Base-by-base conservation (phyloP, 2,329 filamentous ascomycete genomes). In the Xylariaceae sp. region DNA sequence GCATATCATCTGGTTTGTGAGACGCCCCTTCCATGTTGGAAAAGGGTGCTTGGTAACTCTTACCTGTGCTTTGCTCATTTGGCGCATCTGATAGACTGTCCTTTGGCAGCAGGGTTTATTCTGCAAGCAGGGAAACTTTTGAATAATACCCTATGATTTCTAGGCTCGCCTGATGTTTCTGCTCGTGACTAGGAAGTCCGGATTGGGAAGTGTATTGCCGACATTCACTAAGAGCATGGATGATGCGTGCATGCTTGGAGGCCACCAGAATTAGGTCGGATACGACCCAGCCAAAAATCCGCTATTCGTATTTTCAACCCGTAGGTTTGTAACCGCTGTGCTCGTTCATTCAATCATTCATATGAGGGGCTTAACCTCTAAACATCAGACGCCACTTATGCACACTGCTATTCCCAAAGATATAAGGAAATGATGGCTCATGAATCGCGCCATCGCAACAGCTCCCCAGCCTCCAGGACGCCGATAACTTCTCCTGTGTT, bases 401-500 rank as follows among this genome's bases (percentile, higher is more conserved):
- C 40, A 39, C 26, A 37, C 2, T 17, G 14, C 39, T 12, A 31
- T 16, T 12, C 3, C 11, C 17, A n/a, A n/a, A n/a, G n/a, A n/a
- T n/a, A n/a, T n/a, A n/a, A n/a, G n/a, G n/a, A n/a, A n/a, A n/a
- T n/a, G n/a, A n/a, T n/a, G n/a, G n/a, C n/a, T n/a, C n/a, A n/a
- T n/a, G n/a, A n/a, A n/a, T 61, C 59, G 6, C 29, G 45, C 60
- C 60, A 62, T 34, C 29, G 50, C 24, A 77, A 56, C 5, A 79
- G 64, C 48, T 71, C 70, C 39, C 73, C 78, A 8, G 80, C 78
- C 67, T 85, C 82, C 39, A 84, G 58, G 33, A 84, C 76, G 6
- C 82, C 82, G 5, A 79, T 70, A 24, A 82, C 73, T 48, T 79
- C 75, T 0, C 76, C 78, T 4, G 8, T 29, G 11, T 73, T 70